Evolutionary conservation across 495 filamentous ascomycete species (phyloP).

Genomic region (Mytilinidion resinicola): DNA sequence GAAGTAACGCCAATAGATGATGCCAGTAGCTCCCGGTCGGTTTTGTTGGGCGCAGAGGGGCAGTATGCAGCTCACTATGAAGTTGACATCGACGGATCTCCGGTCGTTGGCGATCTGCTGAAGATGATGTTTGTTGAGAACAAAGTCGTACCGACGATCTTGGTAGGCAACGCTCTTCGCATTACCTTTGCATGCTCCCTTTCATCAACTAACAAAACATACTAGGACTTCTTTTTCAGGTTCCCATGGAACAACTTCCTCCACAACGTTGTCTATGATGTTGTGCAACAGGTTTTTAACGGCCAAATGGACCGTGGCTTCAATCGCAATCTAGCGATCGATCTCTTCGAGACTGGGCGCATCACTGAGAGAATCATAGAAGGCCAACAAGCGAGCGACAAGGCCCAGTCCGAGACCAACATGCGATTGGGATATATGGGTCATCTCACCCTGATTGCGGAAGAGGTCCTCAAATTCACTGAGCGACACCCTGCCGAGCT

Average conservation of each 20-base stretch:
- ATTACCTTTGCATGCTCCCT: constrained; percentile 18
- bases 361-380: constrained; percentile 89
- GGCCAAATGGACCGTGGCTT: constrained; percentile 94
- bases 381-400: constrained; percentile 80
- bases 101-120: constrained; percentile 93
- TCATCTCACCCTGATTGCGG: constrained; percentile 91
- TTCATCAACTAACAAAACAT: constrained; percentile 8
- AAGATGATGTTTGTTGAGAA: constrained; percentile 97
- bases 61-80: constrained; percentile 44
- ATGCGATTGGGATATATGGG: constrained; percentile 98
- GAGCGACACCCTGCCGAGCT: constrained; percentile 87
- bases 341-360: constrained; percentile 81
- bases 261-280: constrained; percentile 98
- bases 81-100: constrained; percentile 60
- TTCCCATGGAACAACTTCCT: constrained; percentile 99
- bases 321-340: constrained; percentile 86
- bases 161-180: constrained; percentile 50
- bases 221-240: constrained; percentile 88
- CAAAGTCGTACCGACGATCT: constrained; percentile 87
- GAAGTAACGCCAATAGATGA: constrained; percentile 29
- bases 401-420: constrained; percentile 68
- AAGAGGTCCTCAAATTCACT: constrained; percentile 98
- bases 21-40: constrained; percentile 20
- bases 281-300: constrained; percentile 99
- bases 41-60: constrained; percentile 18